Evolutionary conservation across 1,139 yeast genomes (phyloP).

Genomic region (Debaryomyces nepalensis): DNA sequence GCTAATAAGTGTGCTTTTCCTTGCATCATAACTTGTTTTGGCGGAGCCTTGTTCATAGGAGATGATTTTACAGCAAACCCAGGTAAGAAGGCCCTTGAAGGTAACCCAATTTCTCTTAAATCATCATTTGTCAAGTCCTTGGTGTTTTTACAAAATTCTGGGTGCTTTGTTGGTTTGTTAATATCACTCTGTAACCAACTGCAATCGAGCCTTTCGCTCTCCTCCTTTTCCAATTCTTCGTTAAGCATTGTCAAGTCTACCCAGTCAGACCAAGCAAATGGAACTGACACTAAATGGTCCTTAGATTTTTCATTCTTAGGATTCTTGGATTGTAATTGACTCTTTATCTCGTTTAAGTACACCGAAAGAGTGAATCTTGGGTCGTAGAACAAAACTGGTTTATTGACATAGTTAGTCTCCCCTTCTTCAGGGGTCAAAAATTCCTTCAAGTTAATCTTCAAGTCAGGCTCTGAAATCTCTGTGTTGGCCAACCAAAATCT

Average conservation of each 20-base stretch:
- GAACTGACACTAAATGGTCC: conserved; percentile 20
- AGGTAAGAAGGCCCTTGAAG: conserved; percentile 26
- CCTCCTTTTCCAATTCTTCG: conserved; percentile 20
- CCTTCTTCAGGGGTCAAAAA: conserved; percentile 23
- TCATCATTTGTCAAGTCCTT: conserved; percentile 21
- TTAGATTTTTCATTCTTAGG: conserved; percentile 21
- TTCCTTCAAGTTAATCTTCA: conserved; percentile 26
- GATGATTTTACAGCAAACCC: conserved; percentile 32
- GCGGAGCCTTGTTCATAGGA: conserved; percentile 37
- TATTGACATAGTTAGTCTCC: conserved; percentile 19
- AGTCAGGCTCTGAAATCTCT: conserved; percentile 26
- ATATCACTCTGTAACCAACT: conserved; percentile 30
- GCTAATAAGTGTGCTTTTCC: conserved; percentile 30
- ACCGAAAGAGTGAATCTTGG: conserved; percentile 32
- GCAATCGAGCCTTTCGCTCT: conserved; percentile 21
- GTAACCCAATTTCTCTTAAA: conserved; percentile 18
- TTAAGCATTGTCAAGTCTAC: conserved; percentile 28
- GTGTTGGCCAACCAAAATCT: conserved; percentile 36
- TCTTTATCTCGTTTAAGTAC: conserved; percentile 26
- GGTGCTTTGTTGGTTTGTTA: conserved; percentile 31
- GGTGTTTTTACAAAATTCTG: conserved; percentile 24
- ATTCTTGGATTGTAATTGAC: conserved; percentile 21
- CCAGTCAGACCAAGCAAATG: conserved; percentile 41
- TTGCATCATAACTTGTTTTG: conserved; percentile 32
- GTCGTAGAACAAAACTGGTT: conserved; percentile 27